Base-by-base conservation (phyloP, 2,329 filamentous ascomycete species). In the Penicillium sp. region DNA sequence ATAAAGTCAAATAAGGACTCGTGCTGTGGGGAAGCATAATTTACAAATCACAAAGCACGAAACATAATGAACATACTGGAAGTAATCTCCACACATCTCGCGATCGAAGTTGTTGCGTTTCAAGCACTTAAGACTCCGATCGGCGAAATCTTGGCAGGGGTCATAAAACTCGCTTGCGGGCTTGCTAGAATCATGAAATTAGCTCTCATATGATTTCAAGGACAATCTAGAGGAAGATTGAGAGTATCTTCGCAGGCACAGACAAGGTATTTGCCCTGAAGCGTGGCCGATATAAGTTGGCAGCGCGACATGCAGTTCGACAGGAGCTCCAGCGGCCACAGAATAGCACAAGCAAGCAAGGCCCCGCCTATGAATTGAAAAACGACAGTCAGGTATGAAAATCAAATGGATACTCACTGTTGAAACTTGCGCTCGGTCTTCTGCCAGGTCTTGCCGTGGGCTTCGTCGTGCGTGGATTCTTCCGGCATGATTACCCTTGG, bases 31-130 rank as follows among this genome's bases (percentile, higher is more conserved):
- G n/a, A n/a, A n/a, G n/a, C n/a, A n/a, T n/a, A n/a, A n/a, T n/a
- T n/a, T 15, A 10, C 29, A 5, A 18, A 12, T 27, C 6, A 42
- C 4, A 24, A 27, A 48, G 47, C 7, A 27, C 13, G 17, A 17
- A 18, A 37, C 12, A 20, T 45, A 34, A 52, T 15, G 27, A 23
- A 61, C 89, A 75, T 71, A 97, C 91, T 97, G 90, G 69, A 99
- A 97, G 70, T 95, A 97, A 72, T 97, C 93, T 59, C 82, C 81
- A 69, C 94, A 99, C 88, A 97, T 89, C n/a, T 86, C 79, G 60
- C 86, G 84, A 68, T 97, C 91, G 12, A 90, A 92, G 18, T 83
- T 86, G 70, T 99, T 99, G 18, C 94, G 84, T 69, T 91, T 87
- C 67, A 99, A 77, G 67, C 94, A 99, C 70, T 85, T 87, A 62